Evolutionary conservation across 1,139 yeast genomes (phyloP), one percentile per base, ranked within the genome.

Genomic region (Pneumocystis murina): DNA sequence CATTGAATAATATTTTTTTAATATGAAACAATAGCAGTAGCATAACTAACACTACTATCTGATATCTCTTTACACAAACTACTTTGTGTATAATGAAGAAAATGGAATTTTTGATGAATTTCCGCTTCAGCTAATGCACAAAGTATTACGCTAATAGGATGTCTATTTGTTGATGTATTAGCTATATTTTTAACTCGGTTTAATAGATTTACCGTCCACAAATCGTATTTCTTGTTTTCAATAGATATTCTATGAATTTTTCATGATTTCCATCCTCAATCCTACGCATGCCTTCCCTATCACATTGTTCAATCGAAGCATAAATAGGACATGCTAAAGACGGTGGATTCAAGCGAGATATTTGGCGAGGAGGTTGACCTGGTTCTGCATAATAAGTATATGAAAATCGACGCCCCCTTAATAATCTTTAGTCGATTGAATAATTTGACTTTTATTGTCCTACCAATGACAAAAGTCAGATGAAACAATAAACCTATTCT

Each of bases 401-500:
- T 16, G 67, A 63, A 58, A 69, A 69, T 62, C 70, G 36, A 65
- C 70, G 24, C 64, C 68, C 65, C 67, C 69, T 48, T 63, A 66
- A 72, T 85, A 90, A 14, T 84, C 85, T 3, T 80, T 71, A n/a
- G 20, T 4, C 48, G 7, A 16, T 16, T 14, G n/a, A 40, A 39
- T 5, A 39, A 40, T 4, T 6, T 7, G 14, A 17, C n/a, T n/a
- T 2, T 43, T 10, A 0, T 20, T 33, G 35, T 2, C 28, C 12
- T 97, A 97, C 98, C 98, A 92, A 72, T 92, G 98, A 72, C 97
- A 91, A 71, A 92, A 94, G 75, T 92, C 99, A 0, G 95, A 83
- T 70, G 95, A 87, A 5, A 92, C 79, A 35, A 88, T 82, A 74
- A 92, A 87, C 1, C 89, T 84, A 70, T 84, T 86, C 43, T 75